phyloP scores from a whole-genome alignment of 345 rosid genomes.

The Ceriops zippeliana region DNA sequence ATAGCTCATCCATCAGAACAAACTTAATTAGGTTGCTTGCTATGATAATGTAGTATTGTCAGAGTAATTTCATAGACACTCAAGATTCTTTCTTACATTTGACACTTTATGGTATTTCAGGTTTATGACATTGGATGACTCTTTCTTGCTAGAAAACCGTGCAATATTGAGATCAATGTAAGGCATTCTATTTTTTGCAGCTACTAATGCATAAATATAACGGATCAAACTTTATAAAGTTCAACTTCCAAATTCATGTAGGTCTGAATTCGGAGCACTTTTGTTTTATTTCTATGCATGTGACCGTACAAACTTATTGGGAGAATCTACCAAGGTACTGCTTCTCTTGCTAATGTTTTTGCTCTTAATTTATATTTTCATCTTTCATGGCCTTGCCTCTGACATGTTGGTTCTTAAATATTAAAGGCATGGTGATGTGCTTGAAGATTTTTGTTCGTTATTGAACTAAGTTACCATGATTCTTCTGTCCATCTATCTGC shows the following conservation, averaged over 20 bases:
- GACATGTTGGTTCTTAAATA: conserved; percentile 4
- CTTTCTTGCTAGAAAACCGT: conserved; percentile 90
- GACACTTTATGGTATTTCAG: conserved; percentile 33
- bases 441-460: background rate
- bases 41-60: conserved; percentile 3
- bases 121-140: conserved; percentile 86
- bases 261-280: conserved; percentile 84
- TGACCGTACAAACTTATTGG: conserved; percentile 75
- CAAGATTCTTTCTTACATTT: conserved; percentile 18
- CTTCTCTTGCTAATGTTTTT: conserved; percentile 6
- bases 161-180: conserved; percentile 82
- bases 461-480: background rate
- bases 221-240: conserved; percentile 2
- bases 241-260: conserved; percentile 31
- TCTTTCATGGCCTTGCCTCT: conserved; percentile 6
- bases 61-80: conserved; percentile 2
- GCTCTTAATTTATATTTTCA: conserved; percentile 1
- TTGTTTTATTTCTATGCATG: conserved; percentile 69
- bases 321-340: conserved; percentile 77
- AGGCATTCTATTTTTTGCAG: conserved; percentile 21
- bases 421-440: background rate
- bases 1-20: conserved; percentile 57
- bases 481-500: background rate
- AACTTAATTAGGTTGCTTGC: conserved; percentile 63
- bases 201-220: background rate